These are phyloP conservation scores for Brassica carinata DNA, from an alignment of 345 rosid genomes.

Conservation along the genomic window DNA sequence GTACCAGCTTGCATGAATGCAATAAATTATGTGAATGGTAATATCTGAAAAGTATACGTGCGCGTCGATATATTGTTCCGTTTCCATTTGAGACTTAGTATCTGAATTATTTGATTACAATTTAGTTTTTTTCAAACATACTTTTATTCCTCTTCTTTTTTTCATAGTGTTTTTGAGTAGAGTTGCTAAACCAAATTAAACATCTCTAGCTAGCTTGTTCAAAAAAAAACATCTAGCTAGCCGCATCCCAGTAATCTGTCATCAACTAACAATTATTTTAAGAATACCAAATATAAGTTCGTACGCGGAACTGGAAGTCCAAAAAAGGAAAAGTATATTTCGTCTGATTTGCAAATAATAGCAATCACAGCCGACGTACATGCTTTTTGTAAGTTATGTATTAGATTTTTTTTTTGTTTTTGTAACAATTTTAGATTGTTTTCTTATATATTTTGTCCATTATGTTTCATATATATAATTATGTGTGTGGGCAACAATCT, in stretches of 20 bases:
- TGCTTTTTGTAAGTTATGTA: not conserved
- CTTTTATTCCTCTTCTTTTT: not conserved
- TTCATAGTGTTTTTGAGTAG: not conserved
- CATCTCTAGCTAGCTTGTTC: not conserved
- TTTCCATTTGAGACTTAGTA: not conserved
- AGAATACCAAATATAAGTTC: not conserved
- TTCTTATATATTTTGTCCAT: not conserved
- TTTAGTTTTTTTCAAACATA: not conserved
- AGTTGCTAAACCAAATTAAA: not conserved
- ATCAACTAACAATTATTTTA: not conserved
- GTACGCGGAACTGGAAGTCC: not conserved
- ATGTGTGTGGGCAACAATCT: not conserved
- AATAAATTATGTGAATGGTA: slow-evolving; percentile 23
- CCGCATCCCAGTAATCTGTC: not conserved
- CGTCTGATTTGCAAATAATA: not conserved
- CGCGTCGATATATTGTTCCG: slow-evolving; percentile 17
- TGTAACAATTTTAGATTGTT: not conserved
- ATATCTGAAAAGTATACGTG: slow-evolving; percentile 23
- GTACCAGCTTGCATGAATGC: slow-evolving; percentile 25
- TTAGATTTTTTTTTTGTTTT: not conserved
- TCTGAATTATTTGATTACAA: not conserved
- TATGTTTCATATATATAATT: not conserved
- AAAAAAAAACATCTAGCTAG: not conserved
- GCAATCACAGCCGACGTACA: not conserved
- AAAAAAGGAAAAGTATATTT: not conserved